A percentile compares a stretch with the other conserved stretches of the same genome.
Conservation (phyloP, 768 basidiomycete genomes). For the Macrolepiota fuliginosa region DNA sequence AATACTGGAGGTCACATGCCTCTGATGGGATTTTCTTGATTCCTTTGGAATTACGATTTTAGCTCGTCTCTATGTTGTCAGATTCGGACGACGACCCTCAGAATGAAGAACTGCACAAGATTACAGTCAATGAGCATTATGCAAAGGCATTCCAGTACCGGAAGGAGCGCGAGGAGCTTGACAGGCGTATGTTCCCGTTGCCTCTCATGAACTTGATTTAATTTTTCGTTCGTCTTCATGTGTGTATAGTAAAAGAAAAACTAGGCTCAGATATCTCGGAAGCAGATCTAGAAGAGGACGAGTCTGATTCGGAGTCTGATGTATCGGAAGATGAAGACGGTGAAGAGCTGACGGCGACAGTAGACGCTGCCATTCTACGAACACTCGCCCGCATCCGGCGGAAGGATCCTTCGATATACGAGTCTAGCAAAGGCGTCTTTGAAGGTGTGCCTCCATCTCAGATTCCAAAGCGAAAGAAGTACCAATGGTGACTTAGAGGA, state of each 20-base stretch:
- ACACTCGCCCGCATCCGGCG: slow-evolving; percentile 83
- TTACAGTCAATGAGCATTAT: slow-evolving; percentile 35
- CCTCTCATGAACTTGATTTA: neutral
- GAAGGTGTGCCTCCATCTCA: slow-evolving; percentile 50
- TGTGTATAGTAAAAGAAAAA: slow-evolving; percentile 74
- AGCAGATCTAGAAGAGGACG: slow-evolving; percentile 44
- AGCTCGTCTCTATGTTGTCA: slow-evolving; percentile 18
- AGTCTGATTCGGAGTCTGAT: slow-evolving; percentile 67
- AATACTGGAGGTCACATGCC: neutral
- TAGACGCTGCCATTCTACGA: slow-evolving; percentile 92
- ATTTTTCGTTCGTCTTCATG: neutral
- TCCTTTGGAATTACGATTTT: neutral
- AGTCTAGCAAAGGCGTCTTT: slow-evolving; percentile 66
- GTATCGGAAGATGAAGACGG: slow-evolving; percentile 94
- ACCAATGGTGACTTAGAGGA: slow-evolving; percentile 52
- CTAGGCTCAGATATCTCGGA: slow-evolving; percentile 75
- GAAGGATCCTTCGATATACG: slow-evolving; percentile 85
- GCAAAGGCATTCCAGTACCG: slow-evolving; percentile 82
- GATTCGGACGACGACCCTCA: slow-evolving; percentile 23
- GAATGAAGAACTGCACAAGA: slow-evolving; percentile 15
- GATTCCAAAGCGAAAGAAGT: neutral
- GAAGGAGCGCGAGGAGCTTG: slow-evolving; percentile 84
- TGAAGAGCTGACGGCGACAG: slow-evolving; percentile 87
- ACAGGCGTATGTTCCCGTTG: slow-evolving; percentile 54
- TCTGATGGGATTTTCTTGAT: neutral